These are phyloP conservation scores for Microbotryum lychnidis-dioicae DNA, from an alignment of 1,284 basidiomycete species.

Conservation along the genomic window DNA sequence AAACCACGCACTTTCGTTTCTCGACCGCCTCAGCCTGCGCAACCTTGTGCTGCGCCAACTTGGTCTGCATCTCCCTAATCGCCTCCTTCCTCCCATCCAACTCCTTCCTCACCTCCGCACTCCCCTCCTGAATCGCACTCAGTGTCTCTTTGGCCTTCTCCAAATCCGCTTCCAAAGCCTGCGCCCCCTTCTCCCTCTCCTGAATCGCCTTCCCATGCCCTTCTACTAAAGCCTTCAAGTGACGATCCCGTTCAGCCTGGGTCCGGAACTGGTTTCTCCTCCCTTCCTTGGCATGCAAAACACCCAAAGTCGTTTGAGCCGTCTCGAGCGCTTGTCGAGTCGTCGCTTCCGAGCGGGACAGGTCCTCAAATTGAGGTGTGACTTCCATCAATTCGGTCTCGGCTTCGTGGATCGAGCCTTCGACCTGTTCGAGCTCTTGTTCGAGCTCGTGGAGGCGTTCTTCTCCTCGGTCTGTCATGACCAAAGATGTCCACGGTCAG, in stretches of 20 bases:
- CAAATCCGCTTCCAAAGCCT: conserved; percentile 43
- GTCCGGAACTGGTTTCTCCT: conserved; percentile 76
- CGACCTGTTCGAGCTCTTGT: conserved; percentile 56
- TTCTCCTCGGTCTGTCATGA: conserved; percentile 50
- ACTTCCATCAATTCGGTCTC: conserved; percentile 57
- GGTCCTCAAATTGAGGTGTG: conserved; percentile 56
- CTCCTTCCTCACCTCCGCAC: conserved; percentile 23
- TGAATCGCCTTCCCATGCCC: conserved; percentile 52
- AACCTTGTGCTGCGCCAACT: conserved; percentile 53
- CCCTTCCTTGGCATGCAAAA: conserved; percentile 79
- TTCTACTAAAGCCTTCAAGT: conserved; percentile 62
- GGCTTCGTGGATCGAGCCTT: conserved; percentile 55
- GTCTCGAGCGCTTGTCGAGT: conserved; percentile 53
- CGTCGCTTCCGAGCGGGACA: conserved; percentile 7
- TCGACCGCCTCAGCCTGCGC: conserved; percentile 65
- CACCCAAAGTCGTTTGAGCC: conserved; percentile 58
- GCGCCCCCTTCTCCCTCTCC: conserved; percentile 47
- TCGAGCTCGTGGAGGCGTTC: conserved; percentile 48
- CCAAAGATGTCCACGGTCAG: too few species aligned
- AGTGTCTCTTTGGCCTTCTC: conserved; percentile 47
- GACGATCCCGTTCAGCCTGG: conserved; percentile 69
- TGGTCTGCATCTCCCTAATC: conserved; percentile 32
- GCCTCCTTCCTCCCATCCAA: conserved; percentile 38
- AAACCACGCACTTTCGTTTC: conserved; percentile 56
- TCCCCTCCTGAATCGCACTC: conserved; percentile 47